Evolutionary conservation across 2,329 filamentous ascomycete species (phyloP).

Genomic region (Cyclaneusma minus): DNA sequence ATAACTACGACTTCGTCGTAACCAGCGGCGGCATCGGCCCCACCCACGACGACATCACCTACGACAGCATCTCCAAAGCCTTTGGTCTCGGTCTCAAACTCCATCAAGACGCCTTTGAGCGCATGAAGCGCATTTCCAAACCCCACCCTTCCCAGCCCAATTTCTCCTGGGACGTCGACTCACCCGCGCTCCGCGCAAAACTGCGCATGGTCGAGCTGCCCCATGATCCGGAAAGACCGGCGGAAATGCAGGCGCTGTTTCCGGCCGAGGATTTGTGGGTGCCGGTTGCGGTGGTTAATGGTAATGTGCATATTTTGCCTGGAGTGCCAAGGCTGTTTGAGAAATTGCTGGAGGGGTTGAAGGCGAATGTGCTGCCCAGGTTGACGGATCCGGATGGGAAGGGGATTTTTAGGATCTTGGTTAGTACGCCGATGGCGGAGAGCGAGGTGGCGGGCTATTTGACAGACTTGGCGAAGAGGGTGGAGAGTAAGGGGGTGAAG

Average conservation of each 20-base stretch:
- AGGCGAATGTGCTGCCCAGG: slow-evolving; percentile 52
- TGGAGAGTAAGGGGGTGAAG: slow-evolving; percentile 67
- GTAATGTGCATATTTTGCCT: slow-evolving; percentile 84
- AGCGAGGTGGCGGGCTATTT: slow-evolving; percentile 73
- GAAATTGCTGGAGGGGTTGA: slow-evolving; percentile 60
- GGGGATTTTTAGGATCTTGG: slow-evolving; percentile 61
- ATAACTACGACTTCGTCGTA: slow-evolving; percentile 83
- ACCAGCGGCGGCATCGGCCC: slow-evolving; percentile 93
- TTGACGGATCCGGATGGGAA: slow-evolving; percentile 68
- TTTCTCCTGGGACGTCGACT: slow-evolving; percentile 76
- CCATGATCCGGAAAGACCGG: slow-evolving; percentile 41
- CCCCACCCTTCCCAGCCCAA: slow-evolving; percentile 55
- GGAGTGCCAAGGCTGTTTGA: slow-evolving; percentile 78
- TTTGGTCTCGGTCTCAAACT: slow-evolving; percentile 64
- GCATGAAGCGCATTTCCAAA: slow-evolving; percentile 72
- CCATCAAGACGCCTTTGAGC: slow-evolving; percentile 59
- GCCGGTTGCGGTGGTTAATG: slow-evolving; percentile 75
- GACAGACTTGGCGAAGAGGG: slow-evolving; percentile 59
- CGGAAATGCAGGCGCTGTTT: slow-evolving; percentile 64
- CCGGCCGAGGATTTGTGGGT: slow-evolving; percentile 77
- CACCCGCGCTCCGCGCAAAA: slow-evolving; percentile 63
- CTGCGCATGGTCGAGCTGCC: slow-evolving; percentile 85
- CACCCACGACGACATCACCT: slow-evolving; percentile 96
- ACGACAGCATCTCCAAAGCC: slow-evolving; percentile 82
- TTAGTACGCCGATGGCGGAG: slow-evolving; percentile 79